A percentile compares a stretch with the other conserved stretches of the same genome.
Evolutionary conservation across 345 rosid species (phyloP).

Genomic region (Lumnitzera racemosa): DNA sequence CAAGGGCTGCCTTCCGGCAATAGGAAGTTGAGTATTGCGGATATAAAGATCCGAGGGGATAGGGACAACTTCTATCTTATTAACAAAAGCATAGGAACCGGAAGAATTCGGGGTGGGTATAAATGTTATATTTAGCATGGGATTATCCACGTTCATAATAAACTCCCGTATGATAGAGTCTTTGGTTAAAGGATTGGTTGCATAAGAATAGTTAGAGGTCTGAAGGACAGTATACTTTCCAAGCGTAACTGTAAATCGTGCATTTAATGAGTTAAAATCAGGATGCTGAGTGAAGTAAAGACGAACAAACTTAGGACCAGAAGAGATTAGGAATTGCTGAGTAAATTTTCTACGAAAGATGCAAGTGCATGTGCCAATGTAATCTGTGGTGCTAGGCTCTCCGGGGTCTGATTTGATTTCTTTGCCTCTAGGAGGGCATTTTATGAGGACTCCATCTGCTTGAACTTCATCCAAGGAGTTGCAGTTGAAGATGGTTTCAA

Average conservation of each 20-base stretch:
- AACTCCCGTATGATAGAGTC: slow-evolving; percentile 7
- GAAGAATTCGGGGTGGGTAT: slow-evolving; percentile 7
- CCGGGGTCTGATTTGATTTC: no score
- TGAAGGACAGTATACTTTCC: slow-evolving; percentile 4
- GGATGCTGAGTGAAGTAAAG: slow-evolving; percentile 11
- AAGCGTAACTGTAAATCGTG: slow-evolving; percentile 13
- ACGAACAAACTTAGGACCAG: slow-evolving; percentile 21
- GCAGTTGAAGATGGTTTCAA: no score
- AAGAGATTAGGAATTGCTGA: slow-evolving; percentile 6
- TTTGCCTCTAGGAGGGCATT: no score
- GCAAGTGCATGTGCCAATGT: no score
- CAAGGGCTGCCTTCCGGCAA: no score
- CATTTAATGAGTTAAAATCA: background rate
- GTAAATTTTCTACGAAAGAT: no score
- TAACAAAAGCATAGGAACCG: slow-evolving; percentile 20
- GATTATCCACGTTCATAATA: slow-evolving; percentile 6
- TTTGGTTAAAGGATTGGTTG: background rate
- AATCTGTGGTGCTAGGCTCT: no score
- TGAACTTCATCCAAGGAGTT: no score
- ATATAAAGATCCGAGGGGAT: slow-evolving; percentile 16
- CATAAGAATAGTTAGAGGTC: slow-evolving; percentile 12
- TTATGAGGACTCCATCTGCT: no score
- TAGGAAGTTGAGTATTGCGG: no score
- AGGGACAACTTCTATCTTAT: slow-evolving; percentile 26
- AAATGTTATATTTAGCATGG: slow-evolving; percentile 9